Evolutionary conservation across 108 stramenopile genomes (phyloP), one percentile per base, ranked within the genome.

Genomic region (Cyclotella atomus): DNA sequence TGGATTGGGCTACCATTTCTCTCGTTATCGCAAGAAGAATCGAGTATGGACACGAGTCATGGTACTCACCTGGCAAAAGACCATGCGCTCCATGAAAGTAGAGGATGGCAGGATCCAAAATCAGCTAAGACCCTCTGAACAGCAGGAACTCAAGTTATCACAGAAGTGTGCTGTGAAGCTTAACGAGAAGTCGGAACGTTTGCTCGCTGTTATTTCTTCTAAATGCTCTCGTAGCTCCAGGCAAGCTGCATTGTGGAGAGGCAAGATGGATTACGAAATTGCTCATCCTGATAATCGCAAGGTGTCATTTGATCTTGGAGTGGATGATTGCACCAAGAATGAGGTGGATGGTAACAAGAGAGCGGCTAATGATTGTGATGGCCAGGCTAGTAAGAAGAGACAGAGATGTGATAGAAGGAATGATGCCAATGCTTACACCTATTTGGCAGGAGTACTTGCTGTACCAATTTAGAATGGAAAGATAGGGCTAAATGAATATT

Each of bases 1-100:
- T 38, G 70, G 70, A 15, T 46, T 71, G 23, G 70, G 70, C 15
- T 61, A 71, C 53, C 70, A 71, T 38, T 71, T 71, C 34, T 71
- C 70, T n/a, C 59, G 70, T 8, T 33, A 43, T 24, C 59, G 70
- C 25, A 71, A 62, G 34, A 30, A 49, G 4, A 25, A 60, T 38
- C 56, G 46, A 21, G 32, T 25, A 0, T 35, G 59, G 47, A 19
- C 50, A 41, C 59, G 70, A 6, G 43, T 33, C 14, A 46, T 59
- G 46, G 70, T 71, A 21, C n/a, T 71, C 21, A 59, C 59, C 17
- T 71, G 59, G 59, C 70, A 71, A 27, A 50, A 36, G 23, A 61
- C 25, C 9, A 16, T 65, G 21, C 64, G 45, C 5, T 23, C n/a
- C 10, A 23, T 52, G 52, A 52, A 6, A 2, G 9, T 52, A 2